Percentiles rank a stretch among this genome's conserved stretches.
These are phyloP conservation scores for Daldinia eschscholtzii DNA, from an alignment of 2,329 filamentous ascomycete genomes.

Conservation along the genomic window DNA sequence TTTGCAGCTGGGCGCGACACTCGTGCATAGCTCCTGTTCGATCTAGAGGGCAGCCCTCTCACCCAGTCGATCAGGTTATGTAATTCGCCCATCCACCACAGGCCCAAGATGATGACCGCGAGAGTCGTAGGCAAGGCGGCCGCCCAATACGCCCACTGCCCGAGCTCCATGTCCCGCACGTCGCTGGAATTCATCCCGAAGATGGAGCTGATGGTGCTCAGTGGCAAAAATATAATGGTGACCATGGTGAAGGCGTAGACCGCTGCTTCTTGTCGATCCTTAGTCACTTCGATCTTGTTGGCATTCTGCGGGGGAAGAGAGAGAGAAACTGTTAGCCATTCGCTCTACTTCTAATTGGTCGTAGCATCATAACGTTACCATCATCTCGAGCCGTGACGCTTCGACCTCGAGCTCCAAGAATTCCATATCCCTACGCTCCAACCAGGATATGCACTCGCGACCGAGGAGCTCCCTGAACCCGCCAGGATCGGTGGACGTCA, in stretches of 20 bases:
- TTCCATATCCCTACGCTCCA: slow-evolving; percentile 54
- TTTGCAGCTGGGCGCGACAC: slow-evolving; percentile 34
- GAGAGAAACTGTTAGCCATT: slow-evolving; percentile 15
- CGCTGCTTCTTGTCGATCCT: slow-evolving; percentile 46
- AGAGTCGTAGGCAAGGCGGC: slow-evolving; percentile 62
- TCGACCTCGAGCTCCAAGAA: slow-evolving; percentile 49
- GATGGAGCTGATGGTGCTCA: slow-evolving; percentile 53
- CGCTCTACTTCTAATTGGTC: slow-evolving; percentile 20
- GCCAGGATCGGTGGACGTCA: slow-evolving; percentile 55
- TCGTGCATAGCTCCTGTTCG: slow-evolving; percentile 35
- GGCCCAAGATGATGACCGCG: slow-evolving; percentile 47
- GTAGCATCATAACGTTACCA: slow-evolving; percentile 40
- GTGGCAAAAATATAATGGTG: slow-evolving; percentile 57
- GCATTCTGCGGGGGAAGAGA: slow-evolving; percentile 35
- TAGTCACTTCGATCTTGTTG: slow-evolving; percentile 43
- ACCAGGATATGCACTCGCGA: slow-evolving; percentile 55
- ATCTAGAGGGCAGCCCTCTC: slow-evolving; percentile 26
- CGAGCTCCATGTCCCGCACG: slow-evolving; percentile 62
- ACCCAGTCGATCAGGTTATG: slow-evolving; percentile 41
- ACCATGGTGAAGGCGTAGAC: slow-evolving; percentile 57
- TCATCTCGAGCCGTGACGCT: slow-evolving; percentile 48
- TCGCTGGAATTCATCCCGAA: slow-evolving; percentile 67
- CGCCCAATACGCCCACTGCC: slow-evolving; percentile 65
- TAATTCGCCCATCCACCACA: slow-evolving; percentile 47
- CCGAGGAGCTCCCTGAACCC: slow-evolving; percentile 57